Conservation (phyloP, 768 basidiomycete genomes). For the Exidia glandulosa region DNA sequence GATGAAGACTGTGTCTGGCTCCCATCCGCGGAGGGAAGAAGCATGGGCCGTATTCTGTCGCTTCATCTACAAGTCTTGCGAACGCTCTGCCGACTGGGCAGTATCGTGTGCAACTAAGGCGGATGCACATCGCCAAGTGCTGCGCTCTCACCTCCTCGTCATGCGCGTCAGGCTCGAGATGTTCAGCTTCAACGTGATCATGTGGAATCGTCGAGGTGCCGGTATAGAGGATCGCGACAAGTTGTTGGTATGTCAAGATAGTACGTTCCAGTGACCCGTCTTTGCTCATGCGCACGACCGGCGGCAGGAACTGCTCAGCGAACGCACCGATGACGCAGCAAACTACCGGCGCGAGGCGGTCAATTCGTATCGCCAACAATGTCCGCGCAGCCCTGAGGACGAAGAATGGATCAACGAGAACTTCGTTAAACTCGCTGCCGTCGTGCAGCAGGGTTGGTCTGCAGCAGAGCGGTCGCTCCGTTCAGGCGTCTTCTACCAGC, state of each 20-base stretch:
- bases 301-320: slow-evolving; percentile 7
- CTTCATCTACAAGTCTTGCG: slow-evolving; percentile 39
- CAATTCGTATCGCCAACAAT: neutral
- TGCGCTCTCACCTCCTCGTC: slow-evolving; percentile 30
- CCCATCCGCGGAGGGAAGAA: slow-evolving; percentile 11
- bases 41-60: slow-evolving; percentile 36
- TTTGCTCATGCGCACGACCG: neutral
- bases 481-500: slow-evolving; percentile 35
- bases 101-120: slow-evolving; percentile 36
- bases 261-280: neutral
- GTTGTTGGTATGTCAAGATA: slow-evolving; percentile 4
- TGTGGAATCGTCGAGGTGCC: slow-evolving; percentile 14
- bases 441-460: slow-evolving; percentile 38
- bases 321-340: slow-evolving; percentile 6
- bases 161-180: slow-evolving; percentile 38
- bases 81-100: slow-evolving; percentile 35
- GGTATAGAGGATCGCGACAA: slow-evolving; percentile 12
- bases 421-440: slow-evolving; percentile 25
- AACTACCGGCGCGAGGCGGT: neutral
- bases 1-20: slow-evolving; percentile 24
- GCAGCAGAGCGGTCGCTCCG: slow-evolving; percentile 29
- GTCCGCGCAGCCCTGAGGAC: slow-evolving; percentile 16
- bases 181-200: slow-evolving; percentile 37
- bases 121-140: slow-evolving; percentile 41
- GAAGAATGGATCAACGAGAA: slow-evolving; percentile 33